A percentile compares a stretch with the other conserved stretches of the same genome.
Conservation (phyloP, 1,284 basidiomycete genomes). For the Baeospora myosura region DNA sequence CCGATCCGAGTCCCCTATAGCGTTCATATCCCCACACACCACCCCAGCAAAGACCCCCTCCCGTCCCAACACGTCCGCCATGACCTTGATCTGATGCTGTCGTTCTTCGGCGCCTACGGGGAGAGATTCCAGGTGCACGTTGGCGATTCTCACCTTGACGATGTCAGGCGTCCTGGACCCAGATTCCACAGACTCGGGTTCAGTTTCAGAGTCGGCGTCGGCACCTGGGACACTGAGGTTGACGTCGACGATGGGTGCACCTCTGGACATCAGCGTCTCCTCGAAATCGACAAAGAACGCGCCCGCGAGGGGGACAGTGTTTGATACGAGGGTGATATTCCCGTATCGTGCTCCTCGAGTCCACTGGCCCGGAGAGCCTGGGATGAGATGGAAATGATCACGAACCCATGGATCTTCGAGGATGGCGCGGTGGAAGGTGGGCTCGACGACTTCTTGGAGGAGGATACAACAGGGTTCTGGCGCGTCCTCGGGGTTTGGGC, state of each 20-base stretch:
- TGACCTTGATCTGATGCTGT: background rate
- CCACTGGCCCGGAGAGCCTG: background rate
- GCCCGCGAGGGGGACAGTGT: background rate
- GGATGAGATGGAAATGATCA: background rate
- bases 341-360: background rate
- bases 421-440: background rate
- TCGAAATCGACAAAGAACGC: background rate
- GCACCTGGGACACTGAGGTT: background rate
- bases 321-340: background rate
- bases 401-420: background rate
- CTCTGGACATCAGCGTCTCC: background rate
- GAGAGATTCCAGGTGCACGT: background rate
- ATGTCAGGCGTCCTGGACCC: no score
- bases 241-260: background rate
- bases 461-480: background rate
- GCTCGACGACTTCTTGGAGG: background rate
- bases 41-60: background rate
- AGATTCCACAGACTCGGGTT: no score
- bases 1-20: background rate
- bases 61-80: background rate
- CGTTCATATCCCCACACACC: conserved; percentile 1
- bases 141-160: background rate
- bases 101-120: background rate
- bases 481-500: background rate
- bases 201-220: background rate